phyloP scores from a whole-genome alignment of 1,284 basidiomycete genomes.

The Coniferiporia weirii region DNA sequence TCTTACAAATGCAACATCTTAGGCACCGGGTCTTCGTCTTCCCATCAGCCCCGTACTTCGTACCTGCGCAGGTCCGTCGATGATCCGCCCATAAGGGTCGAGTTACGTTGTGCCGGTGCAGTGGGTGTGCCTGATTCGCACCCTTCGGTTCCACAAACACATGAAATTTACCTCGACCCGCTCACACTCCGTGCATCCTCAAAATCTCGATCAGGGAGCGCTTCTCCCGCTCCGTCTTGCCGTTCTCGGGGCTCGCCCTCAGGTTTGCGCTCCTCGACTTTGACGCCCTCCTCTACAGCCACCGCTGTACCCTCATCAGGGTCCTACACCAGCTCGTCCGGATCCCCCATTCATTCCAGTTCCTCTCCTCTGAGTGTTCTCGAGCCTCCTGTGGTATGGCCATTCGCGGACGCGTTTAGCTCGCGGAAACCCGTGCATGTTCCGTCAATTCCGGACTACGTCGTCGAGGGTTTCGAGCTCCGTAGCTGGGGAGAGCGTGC shows the following conservation, averaged over 20 bases:
- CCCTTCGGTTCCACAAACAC: constrained; percentile 7
- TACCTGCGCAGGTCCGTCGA: constrained; percentile 9
- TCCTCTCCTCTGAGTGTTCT: neutral
- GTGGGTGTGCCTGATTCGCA: constrained; percentile 13
- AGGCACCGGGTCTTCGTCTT: neutral
- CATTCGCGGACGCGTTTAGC: constrained; percentile 12
- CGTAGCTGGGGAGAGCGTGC: constrained; percentile 25
- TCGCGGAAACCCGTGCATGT: constrained; percentile 12
- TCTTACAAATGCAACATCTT: neutral
- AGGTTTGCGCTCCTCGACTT: neutral
- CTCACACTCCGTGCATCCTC: constrained; percentile 6
- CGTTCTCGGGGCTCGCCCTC: neutral
- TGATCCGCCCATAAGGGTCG: constrained; percentile 7
- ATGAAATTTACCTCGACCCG: constrained; percentile 9
- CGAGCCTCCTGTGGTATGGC: constrained; percentile 8
- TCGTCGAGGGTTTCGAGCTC: constrained; percentile 18
- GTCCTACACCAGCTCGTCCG: neutral
- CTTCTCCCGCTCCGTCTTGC: constrained; percentile 4
- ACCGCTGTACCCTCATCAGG: neutral
- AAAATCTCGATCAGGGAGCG: neutral
- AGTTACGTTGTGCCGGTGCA: constrained; percentile 11
- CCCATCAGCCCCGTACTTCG: constrained; percentile 9
- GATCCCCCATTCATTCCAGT: neutral
- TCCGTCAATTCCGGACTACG: constrained; percentile 7
- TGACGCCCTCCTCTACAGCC: neutral